phyloP scores from a whole-genome alignment of 495 filamentous ascomycete species.

The Podospora sp. region DNA sequence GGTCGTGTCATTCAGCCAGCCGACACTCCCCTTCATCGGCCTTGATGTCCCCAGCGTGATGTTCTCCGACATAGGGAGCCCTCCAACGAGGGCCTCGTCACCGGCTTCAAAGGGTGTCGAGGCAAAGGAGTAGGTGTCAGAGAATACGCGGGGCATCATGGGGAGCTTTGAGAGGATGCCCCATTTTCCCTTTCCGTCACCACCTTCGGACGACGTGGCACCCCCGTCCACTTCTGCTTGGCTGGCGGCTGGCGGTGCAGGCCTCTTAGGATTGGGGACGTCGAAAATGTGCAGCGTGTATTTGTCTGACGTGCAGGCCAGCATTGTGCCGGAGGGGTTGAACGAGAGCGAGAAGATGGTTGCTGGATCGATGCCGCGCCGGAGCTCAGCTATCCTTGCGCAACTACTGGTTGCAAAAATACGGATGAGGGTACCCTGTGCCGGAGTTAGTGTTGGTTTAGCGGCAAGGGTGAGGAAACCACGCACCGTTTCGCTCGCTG shows the following conservation, averaged over 20 bases:
- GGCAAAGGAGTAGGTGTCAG: slow-evolving; percentile 80
- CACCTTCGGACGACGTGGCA: slow-evolving; percentile 20
- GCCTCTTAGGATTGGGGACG: slow-evolving; percentile 55
- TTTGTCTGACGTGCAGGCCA: slow-evolving; percentile 97
- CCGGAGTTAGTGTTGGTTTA: neutral
- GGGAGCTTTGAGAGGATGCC: slow-evolving; percentile 77
- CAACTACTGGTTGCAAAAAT: slow-evolving; percentile 78
- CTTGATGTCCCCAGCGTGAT: slow-evolving; percentile 52
- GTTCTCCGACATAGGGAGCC: slow-evolving; percentile 37
- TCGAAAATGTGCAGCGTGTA: slow-evolving; percentile 94
- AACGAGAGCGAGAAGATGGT: slow-evolving; percentile 85
- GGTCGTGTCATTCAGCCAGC: slow-evolving; percentile 70
- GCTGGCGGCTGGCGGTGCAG: slow-evolving; percentile 43
- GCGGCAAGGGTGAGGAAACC: neutral
- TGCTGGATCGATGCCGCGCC: slow-evolving; percentile 86
- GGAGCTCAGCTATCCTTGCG: slow-evolving; percentile 77
- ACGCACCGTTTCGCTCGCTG: slow-evolving; percentile 81
- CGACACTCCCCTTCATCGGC: slow-evolving; percentile 73
- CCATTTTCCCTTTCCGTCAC: slow-evolving; percentile 69
- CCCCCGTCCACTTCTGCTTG: neutral
- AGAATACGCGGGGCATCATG: slow-evolving; percentile 76
- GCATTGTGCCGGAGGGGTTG: slow-evolving; percentile 71
- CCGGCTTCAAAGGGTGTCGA: slow-evolving; percentile 77
- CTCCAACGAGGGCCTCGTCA: slow-evolving; percentile 59
- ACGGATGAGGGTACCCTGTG: slow-evolving; percentile 82